Evolutionary conservation across 805 yeast genomes (phyloP).

Genomic region (Ogataea henricii): DNA sequence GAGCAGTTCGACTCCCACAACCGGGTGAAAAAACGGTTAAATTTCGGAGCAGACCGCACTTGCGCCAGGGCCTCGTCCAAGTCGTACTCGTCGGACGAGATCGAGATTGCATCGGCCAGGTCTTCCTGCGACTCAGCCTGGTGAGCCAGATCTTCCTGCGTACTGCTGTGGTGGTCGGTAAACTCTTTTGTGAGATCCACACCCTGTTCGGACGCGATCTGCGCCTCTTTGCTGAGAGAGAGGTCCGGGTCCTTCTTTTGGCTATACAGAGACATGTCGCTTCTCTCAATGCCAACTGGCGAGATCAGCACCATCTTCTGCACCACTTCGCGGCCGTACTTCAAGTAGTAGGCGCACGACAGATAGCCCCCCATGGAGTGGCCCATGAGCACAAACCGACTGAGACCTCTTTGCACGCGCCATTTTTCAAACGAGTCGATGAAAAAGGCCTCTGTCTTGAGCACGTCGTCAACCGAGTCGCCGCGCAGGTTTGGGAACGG

Average conservation of each 20-base stretch:
- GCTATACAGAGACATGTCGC: slow-evolving; percentile 47
- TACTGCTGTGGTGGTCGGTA: slow-evolving; percentile 22
- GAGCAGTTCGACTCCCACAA: slow-evolving; percentile 58
- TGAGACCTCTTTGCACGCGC: slow-evolving; percentile 52
- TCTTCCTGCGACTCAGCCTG: too few species aligned
- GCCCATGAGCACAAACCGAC: slow-evolving; percentile 62
- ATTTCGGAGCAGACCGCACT: slow-evolving; percentile 36
- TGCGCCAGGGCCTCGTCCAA: slow-evolving; percentile 22
- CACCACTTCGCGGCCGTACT: slow-evolving; percentile 51
- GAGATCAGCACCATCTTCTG: slow-evolving; percentile 63
- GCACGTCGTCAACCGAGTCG: slow-evolving; percentile 40
- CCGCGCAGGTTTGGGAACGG: slow-evolving; percentile 32
- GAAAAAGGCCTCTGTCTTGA: slow-evolving; percentile 58
- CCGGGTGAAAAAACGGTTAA: slow-evolving; percentile 39
- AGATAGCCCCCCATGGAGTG: slow-evolving; percentile 83
- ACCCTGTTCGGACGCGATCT: slow-evolving; percentile 27
- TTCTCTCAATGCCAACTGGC: slow-evolving; percentile 78
- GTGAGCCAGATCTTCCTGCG: too few species aligned
- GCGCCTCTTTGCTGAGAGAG: slow-evolving; percentile 18
- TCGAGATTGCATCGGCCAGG: slow-evolving; percentile 14
- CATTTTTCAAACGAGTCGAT: slow-evolving; percentile 62
- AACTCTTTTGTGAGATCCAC: slow-evolving; percentile 38
- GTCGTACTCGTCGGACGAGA: slow-evolving; percentile 15
- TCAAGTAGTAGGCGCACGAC: slow-evolving; percentile 63
- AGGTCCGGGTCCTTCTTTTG: slow-evolving; percentile 3